Evolutionary conservation across 2,329 filamentous ascomycete genomes (phyloP).

Genomic region (Penicillium aurantiogriseum): DNA sequence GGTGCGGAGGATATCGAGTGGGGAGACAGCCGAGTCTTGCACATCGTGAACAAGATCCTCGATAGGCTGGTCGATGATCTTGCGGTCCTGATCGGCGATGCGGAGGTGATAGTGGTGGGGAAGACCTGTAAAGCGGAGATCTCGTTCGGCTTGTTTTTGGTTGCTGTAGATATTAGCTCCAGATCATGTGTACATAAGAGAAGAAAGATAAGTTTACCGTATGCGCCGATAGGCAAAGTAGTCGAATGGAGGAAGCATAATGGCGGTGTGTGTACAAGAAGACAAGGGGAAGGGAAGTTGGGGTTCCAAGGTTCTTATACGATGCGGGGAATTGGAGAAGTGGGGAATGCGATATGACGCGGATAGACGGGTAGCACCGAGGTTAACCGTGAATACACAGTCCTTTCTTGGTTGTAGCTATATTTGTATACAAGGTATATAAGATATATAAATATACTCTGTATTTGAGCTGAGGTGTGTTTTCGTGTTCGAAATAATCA

Average conservation of each 20-base stretch:
- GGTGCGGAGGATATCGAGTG: conserved; percentile 72
- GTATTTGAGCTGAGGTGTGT: background rate
- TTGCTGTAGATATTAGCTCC: conserved; percentile 52
- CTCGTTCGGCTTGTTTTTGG: conserved; percentile 75
- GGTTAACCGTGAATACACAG: conserved; percentile 1
- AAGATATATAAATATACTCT: background rate
- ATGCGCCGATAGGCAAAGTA: conserved; percentile 70
- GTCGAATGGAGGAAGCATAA: conserved; percentile 56
- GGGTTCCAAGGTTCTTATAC: conserved; percentile 20
- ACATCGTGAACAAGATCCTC: conserved; percentile 75
- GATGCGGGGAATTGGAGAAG: conserved; percentile 18
- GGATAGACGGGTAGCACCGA: background rate
- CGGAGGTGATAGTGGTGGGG: conserved; percentile 63
- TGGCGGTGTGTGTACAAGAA: conserved; percentile 8
- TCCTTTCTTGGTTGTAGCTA: background rate
- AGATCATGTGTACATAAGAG: no score
- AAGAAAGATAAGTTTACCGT: conserved; percentile 55
- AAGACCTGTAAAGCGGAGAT: conserved; percentile 66
- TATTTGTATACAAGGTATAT: background rate
- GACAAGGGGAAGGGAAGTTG: conserved; percentile 6
- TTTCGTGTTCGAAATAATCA: no score
- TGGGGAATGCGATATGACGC: conserved; percentile 19
- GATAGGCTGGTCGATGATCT: conserved; percentile 71
- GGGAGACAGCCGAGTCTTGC: conserved; percentile 63
- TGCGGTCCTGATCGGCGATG: conserved; percentile 63